Conservation (phyloP, 2,329 filamentous ascomycete species). For the Myriosclerotinia scirpicola region DNA sequence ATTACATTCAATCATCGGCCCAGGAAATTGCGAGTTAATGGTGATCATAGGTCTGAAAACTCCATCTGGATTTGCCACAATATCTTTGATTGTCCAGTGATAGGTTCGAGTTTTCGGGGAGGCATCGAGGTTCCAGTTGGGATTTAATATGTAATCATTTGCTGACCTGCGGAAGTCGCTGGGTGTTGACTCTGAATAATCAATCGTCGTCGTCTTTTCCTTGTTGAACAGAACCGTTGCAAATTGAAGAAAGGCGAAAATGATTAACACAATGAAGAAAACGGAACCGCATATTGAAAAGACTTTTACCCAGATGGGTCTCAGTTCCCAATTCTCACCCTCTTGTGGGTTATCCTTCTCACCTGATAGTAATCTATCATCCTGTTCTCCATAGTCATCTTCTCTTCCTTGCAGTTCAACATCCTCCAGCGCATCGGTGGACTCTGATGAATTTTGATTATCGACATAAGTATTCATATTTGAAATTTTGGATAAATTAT, state of each 20-base stretch:
- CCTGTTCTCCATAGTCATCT: constrained; percentile 28
- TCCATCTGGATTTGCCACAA: constrained; percentile 60
- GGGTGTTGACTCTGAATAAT: constrained; percentile 24
- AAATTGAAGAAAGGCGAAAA: constrained; percentile 32
- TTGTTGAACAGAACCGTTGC: constrained; percentile 34
- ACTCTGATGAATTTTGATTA: constrained; percentile 22
- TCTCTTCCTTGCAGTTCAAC: constrained; percentile 38
- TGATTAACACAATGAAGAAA: constrained; percentile 29
- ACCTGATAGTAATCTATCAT: constrained; percentile 20
- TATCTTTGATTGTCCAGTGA: constrained; percentile 60
- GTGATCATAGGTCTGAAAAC: constrained; percentile 60
- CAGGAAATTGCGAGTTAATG: constrained; percentile 74
- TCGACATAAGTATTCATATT: constrained; percentile 29
- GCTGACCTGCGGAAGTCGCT: constrained; percentile 40
- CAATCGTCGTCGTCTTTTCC: constrained; percentile 3
- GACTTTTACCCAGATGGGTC: constrained; percentile 36
- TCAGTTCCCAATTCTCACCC: constrained; percentile 37
- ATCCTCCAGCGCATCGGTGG: constrained; percentile 30
- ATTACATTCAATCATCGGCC: constrained; percentile 70
- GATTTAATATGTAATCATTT: constrained; percentile 57
- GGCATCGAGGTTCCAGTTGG: constrained; percentile 55
- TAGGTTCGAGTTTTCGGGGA: constrained; percentile 55
- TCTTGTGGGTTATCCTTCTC: constrained; percentile 24
- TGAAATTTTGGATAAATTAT: constrained; percentile 9
- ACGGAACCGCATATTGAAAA: constrained; percentile 25